Conservation (phyloP, 2,329 filamentous ascomycete genomes). For the Fusarium subtropicale region DNA sequence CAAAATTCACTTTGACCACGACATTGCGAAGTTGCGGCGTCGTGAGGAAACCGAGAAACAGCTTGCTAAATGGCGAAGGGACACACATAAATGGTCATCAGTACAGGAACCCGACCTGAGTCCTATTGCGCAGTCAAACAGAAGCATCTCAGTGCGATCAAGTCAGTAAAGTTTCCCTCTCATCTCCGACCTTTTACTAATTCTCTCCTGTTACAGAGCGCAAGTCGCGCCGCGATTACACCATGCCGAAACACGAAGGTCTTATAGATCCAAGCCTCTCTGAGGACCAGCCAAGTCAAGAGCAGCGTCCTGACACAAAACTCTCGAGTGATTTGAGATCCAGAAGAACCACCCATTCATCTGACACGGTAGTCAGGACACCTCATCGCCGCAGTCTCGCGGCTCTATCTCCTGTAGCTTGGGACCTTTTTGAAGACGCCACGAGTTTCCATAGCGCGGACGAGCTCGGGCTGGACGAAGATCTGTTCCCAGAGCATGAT, state of each 20-base stretch:
- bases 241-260: not conserved
- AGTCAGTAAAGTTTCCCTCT: slow-evolving; percentile 42
- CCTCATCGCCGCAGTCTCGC: slow-evolving; percentile 45
- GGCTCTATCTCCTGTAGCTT: slow-evolving; percentile 41
- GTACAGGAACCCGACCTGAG: slow-evolving; percentile 62
- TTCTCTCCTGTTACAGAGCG: slow-evolving; percentile 11
- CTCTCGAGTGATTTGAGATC: not conserved
- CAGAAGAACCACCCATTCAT: slow-evolving; percentile 46
- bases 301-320: not conserved
- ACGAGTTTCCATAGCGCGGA: slow-evolving; percentile 46
- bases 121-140: slow-evolving; percentile 60
- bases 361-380: slow-evolving; percentile 55
- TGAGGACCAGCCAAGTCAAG: not conserved
- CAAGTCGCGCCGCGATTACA: slow-evolving; percentile 4
- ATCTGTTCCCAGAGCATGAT: not conserved
- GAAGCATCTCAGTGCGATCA: slow-evolving; percentile 39
- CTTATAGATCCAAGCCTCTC: slow-evolving; percentile 29
- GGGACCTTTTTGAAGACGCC: slow-evolving; percentile 51
- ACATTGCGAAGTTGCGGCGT: slow-evolving; percentile 57
- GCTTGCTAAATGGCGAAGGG: slow-evolving; percentile 56
- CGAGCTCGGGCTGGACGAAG: slow-evolving; percentile 1
- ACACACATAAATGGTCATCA: slow-evolving; percentile 63
- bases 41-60: slow-evolving; percentile 57
- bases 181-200: slow-evolving; percentile 18
- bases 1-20: slow-evolving; percentile 45